A percentile compares a stretch with the other conserved stretches of the same genome.
phyloP scores from a whole-genome alignment of 148 eudicot species.

The Fagopyrum homotropicum region DNA sequence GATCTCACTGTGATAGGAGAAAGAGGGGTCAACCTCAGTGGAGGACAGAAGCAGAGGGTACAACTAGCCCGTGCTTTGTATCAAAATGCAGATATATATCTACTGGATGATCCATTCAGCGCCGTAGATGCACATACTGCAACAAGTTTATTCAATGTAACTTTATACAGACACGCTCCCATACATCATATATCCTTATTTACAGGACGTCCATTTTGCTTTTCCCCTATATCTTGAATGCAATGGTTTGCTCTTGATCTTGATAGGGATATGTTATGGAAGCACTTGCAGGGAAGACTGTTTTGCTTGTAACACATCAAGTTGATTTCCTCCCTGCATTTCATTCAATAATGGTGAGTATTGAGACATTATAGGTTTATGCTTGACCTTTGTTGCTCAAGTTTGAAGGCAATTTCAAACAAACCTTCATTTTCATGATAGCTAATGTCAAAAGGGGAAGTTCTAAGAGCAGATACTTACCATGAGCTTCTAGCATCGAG shows the following conservation, averaged over 20 bases:
- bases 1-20: constrained; percentile 56
- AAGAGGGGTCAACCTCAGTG: constrained; percentile 64
- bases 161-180: neutral
- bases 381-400: neutral
- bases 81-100: constrained; percentile 55
- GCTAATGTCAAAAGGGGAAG: constrained; percentile 43
- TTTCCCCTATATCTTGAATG: neutral
- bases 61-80: constrained; percentile 64
- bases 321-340: constrained; percentile 23
- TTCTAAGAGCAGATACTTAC: constrained; percentile 32
- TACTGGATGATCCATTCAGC: constrained; percentile 74
- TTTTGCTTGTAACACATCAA: constrained; percentile 24
- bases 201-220: neutral
- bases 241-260: neutral
- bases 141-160: constrained; percentile 45
- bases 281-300: constrained; percentile 16
- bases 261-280: constrained; percentile 21
- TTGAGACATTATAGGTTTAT: neutral
- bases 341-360: constrained; percentile 17
- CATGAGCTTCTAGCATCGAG: constrained; percentile 31
- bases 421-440: constrained; percentile 11
- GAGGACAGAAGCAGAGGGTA: constrained; percentile 60
- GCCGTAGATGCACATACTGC: constrained; percentile 78
- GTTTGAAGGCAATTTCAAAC: neutral
- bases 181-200: neutral